Conservation (phyloP, 495 filamentous ascomycete genomes). For the Penicillium antarcticum region DNA sequence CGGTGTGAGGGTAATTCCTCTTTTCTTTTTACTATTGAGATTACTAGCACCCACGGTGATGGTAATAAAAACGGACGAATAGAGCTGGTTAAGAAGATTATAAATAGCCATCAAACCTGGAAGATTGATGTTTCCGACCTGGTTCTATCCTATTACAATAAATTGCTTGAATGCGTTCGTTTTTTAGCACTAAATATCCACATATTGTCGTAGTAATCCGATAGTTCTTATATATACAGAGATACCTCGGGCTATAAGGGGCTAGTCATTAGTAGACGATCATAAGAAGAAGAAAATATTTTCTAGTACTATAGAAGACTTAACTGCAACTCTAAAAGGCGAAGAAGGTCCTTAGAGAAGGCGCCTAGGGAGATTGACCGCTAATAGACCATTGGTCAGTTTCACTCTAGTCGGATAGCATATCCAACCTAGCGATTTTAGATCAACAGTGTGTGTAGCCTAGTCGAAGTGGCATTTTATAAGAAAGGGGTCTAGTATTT, state of each 20-base stretch:
- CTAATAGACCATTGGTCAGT: constrained; percentile 18
- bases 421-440: constrained; percentile 28
- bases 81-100: too few species aligned
- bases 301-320: neutral
- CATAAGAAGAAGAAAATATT: neutral
- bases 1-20: too few species aligned
- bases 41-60: too few species aligned
- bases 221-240: constrained; percentile 9
- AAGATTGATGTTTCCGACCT: neutral
- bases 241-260: neutral
- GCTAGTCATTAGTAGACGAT: constrained; percentile 5
- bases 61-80: too few species aligned
- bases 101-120: too few species aligned
- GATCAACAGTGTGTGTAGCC: constrained; percentile 27
- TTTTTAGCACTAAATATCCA: neutral
- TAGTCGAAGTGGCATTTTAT: constrained; percentile 36
- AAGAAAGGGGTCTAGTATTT: too few species aligned
- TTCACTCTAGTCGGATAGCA: constrained; percentile 20
- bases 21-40: too few species aligned
- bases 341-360: constrained; percentile 5
- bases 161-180: neutral
- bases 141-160: neutral
- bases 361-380: constrained; percentile 15
- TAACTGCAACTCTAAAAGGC: constrained; percentile 2
- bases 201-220: neutral